phyloP scores from a whole-genome alignment of 768 basidiomycete species.

The Rhodotorula sphaerocarpa region DNA sequence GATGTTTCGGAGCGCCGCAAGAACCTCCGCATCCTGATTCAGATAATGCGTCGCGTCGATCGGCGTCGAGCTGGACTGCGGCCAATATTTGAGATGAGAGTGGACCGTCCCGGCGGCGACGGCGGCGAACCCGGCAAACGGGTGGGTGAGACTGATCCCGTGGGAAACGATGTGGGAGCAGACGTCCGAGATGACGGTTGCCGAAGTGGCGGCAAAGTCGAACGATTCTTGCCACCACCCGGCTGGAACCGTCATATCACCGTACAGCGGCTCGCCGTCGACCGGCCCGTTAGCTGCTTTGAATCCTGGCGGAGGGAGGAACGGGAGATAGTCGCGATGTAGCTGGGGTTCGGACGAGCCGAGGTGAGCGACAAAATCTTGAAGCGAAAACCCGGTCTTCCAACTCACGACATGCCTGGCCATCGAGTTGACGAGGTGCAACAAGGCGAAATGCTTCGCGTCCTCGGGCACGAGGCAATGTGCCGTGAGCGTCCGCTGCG shows the following conservation, averaged over 20 bases:
- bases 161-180: slow-evolving; percentile 20
- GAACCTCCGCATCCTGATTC: slow-evolving; percentile 23
- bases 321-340: slow-evolving; percentile 35
- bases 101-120: slow-evolving; percentile 31
- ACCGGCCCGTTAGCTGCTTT: slow-evolving; percentile 26
- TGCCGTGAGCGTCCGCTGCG: slow-evolving; percentile 24
- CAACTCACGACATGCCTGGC: slow-evolving; percentile 22
- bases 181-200: slow-evolving; percentile 27
- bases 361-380: no score
- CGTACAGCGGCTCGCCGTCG: slow-evolving; percentile 32
- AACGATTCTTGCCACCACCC: slow-evolving; percentile 33
- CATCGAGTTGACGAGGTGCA: slow-evolving; percentile 25
- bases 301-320: slow-evolving; percentile 31
- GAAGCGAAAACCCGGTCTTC: no score
- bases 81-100: slow-evolving; percentile 30
- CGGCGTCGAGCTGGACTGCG: slow-evolving; percentile 8
- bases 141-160: slow-evolving; percentile 28
- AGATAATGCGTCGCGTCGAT: slow-evolving; percentile 13
- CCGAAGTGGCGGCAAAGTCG: slow-evolving; percentile 21
- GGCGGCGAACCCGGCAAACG: slow-evolving; percentile 26
- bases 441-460: slow-evolving; percentile 30
- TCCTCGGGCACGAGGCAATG: slow-evolving; percentile 27
- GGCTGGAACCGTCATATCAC: background rate
- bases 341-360: no score
- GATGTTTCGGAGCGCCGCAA: slow-evolving; percentile 14